Evolutionary conservation across 768 basidiomycete genomes (phyloP), one percentile per base, ranked within the genome.

Genomic region (Tulasnella sp.): DNA sequence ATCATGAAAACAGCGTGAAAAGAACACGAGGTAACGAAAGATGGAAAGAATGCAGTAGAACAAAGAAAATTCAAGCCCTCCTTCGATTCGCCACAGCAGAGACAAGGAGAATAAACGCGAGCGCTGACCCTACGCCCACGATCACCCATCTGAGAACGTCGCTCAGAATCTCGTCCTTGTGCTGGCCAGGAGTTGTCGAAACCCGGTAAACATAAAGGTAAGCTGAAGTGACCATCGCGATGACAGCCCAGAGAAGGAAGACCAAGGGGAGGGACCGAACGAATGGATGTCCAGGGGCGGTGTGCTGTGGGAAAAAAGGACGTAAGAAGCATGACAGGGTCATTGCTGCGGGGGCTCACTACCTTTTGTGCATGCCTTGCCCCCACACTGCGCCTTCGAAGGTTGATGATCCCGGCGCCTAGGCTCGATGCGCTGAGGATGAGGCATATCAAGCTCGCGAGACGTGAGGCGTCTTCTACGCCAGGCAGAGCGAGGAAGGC

Each of bases 91-190:
- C 11, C 42, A 38, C 41, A 23, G 44, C 41, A 17, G 55, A 56
- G 15, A 59, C 11, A n/a, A 59, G 15, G 17, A 59, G 30, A 23
- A 59, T 34, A 24, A 59, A 43, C 4, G 23, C 45, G 19, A 59
- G 19, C 17, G 48, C 29, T 15, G 29, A 30, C 32, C 58, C 58
- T 8, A 59, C 30, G 19, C 10, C 58, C 5, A 59, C 58, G 21
- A 59, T 21, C 2, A 59, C 32, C 58, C 58, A 59, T 51, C 34
- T 29, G 13, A 59, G 29, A 38, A 59, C 27, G 11, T 59, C 58
- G 21, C 34, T 59, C 15, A 58, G 30, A 21, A 50, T 26, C 4
- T 47, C 58, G 7, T 10, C 23, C 21, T 59, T 19, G n/a, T 51
- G 48, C 26, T 56, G 55, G 17, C 55, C 42, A 10, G 34, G 55